Percentiles rank a stretch among this genome's conserved stretches.
Evolutionary conservation across 2,329 filamentous ascomycete species (phyloP).

Genomic region (Stachybotrys chartarum): DNA sequence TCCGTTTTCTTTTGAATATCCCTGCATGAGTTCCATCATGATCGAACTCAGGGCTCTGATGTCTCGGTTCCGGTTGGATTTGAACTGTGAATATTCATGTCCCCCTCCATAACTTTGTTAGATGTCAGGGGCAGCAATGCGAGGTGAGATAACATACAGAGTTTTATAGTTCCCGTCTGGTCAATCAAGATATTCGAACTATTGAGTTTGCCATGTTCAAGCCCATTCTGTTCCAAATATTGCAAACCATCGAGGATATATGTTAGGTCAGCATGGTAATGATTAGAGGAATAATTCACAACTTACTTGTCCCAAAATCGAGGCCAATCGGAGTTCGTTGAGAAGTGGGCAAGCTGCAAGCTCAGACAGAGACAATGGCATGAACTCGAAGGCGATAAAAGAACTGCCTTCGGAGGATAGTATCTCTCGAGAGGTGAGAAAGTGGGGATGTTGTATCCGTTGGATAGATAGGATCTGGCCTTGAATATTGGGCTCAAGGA

Average conservation of each 20-base stretch:
- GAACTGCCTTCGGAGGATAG: not conserved
- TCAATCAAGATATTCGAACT: slow-evolving; percentile 5
- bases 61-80: not conserved
- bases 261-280: not conserved
- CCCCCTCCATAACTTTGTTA: slow-evolving; percentile 1
- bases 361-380: slow-evolving; percentile 5
- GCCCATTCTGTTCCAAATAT: slow-evolving; percentile 4
- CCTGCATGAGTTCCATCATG: slow-evolving; percentile 1
- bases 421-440: not conserved
- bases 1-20: slow-evolving; percentile 2
- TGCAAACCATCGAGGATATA: not conserved
- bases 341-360: slow-evolving; percentile 2
- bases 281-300: not conserved
- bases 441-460: slow-evolving; percentile 1
- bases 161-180: slow-evolving; percentile 2
- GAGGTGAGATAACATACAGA: slow-evolving; percentile 2
- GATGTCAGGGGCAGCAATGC: not conserved
- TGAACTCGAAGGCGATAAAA: slow-evolving; percentile 4
- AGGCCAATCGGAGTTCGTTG: slow-evolving; percentile 3
- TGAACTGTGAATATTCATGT: slow-evolving; percentile 1
- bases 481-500: not conserved
- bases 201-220: slow-evolving; percentile 4
- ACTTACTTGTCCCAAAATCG: not conserved
- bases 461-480: slow-evolving; percentile 1
- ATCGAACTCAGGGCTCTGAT: slow-evolving; percentile 1